Evolutionary conservation across 805 yeast genomes (phyloP), one percentile per base, ranked within the genome.

Genomic region (Candida multigemmis): DNA sequence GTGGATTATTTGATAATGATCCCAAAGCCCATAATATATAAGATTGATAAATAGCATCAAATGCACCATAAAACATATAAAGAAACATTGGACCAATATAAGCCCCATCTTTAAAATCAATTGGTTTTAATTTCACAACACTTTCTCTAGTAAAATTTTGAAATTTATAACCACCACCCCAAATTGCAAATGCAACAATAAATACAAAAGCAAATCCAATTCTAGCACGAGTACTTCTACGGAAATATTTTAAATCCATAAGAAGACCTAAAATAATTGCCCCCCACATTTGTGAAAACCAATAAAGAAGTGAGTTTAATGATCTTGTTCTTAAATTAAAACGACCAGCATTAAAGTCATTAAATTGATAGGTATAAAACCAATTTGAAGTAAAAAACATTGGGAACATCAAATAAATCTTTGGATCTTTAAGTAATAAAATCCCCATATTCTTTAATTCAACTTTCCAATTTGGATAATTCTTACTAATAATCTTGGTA

Each of bases 291-390:
- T 74, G 79, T 28, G 69, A 49, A 26, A 67, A 46, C 78, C 79
- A 75, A 52, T 72, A 75, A 25, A 74, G 61, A 25, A 73, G 55
- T 12, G 74, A 68, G 54, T 74, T 74, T 42, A 74, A 61, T 4
- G 80, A 69, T 38, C 81, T 61, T 12, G 81, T 70, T 46, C 79
- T 61, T 33, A 73, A 48, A 40, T 66, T 71, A 51, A 74, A 74
- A 25, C 67, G 53, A 12, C 67, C 69, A 21, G 66, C 68, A 43
- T 74, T 74, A 48, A 65, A 58, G 32, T 68, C 72, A 45, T 72
- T 71, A 41, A 69, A 73, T 50, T 74, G 78, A 48, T 74, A 74
- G 24, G 79, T 69, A 58, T 72, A 72, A 55, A 72, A 74, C 75
- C 75, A 74, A 56, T 74, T 74, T 19, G 80, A 70, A 16, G 76